Base-by-base conservation (phyloP, 2,329 filamentous ascomycete species). In the Rhinocladiella mackenziei region DNA sequence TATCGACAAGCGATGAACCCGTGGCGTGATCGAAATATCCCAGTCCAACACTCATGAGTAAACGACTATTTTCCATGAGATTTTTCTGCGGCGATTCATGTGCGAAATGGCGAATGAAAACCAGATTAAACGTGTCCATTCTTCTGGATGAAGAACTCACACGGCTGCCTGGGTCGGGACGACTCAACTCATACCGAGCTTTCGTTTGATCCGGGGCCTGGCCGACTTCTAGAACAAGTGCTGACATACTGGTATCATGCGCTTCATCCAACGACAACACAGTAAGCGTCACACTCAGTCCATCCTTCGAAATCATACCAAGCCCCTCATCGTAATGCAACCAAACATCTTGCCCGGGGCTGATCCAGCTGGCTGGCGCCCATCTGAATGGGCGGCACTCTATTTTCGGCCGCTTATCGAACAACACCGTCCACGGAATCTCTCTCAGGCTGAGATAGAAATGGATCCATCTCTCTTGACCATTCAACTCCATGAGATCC, bases 341-440 rank as follows among this genome's bases (percentile, higher is more conserved):
- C 36, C 36, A 39, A 9, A 39, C 36, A n/a, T 29, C 23, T 17
- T 28, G 36, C 5, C 36, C 36, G 7, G 36, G 23, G 8, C 36
- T 39, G 36, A 39, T 39, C 30, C 30, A 32, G 30, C 30, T 32
- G 30, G 7, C 30, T 5, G 30, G 30, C 7, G 30, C 30, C 30
- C 30, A 32, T 17, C 30, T 32, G 30, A 32, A 32, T 3, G 30
- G 30, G 6, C 4, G 9, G 3, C 14, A 32, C 11, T 15, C 7
- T 17, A 32, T 3, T 17, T 32, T 32, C 30, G 30, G 30, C 11
- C 30, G 30, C 3, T 17, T 13, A 17, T 32, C 30, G 30, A 32
- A 32, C 11, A 32, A 17, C 30, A 32, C 14, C 5, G 30, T 32
- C 30, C 30, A 32, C 4, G 30, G 30, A 5, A 32, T 32, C 30